Base-by-base conservation (phyloP, 257 asterid species). In the Solanum medicagineum region DNA sequence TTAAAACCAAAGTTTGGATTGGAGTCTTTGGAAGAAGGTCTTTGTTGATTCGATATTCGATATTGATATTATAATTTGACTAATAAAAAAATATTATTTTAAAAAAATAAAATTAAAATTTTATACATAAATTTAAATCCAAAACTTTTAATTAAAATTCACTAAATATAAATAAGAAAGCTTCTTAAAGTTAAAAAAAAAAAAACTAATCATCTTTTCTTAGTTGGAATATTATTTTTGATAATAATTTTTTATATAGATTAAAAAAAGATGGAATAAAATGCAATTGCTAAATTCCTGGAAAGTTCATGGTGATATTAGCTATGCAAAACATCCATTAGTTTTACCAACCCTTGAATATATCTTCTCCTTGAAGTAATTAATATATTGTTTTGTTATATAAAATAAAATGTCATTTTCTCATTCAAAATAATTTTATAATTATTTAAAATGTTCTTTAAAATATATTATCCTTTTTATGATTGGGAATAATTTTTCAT, bases 121-220 rank as follows among this genome's bases (percentile, higher is more conserved):
- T 68, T 0, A 16, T 32, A 8, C 7, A 0, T 4, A 2, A 69
- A 0, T 4, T 69, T 0, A 19, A 17, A 36, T 0, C 20, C 9
- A 0, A 19, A 0, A 40, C 2, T 0, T 40, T 45, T 69, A 40
- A 36, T 36, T 69, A 40, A 40, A 3, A 10, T 44, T 40, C 1
- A 5, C 10, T 10, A 70, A 32, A 36, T 17, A 36, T 69, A 17
- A 9, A 40, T 69, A 17, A 17, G 8, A 22, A 47, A 7, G 59
- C 19, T 74, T 74, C 17, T 45, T 26, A 7, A 45, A 74, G 12
- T 69, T 12, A 8, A 73, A 36, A 36, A 36, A 36, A 36, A 36
- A 36, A 36, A 19, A 44, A 12, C 32, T 45, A 45, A n/a, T 7
- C 22, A 47, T 4, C 81, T 47, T 22, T 0, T n/a, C 7, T 47